Base-by-base conservation (phyloP, 1,284 basidiomycete species). In the Mycosarcoma maydis region DNA sequence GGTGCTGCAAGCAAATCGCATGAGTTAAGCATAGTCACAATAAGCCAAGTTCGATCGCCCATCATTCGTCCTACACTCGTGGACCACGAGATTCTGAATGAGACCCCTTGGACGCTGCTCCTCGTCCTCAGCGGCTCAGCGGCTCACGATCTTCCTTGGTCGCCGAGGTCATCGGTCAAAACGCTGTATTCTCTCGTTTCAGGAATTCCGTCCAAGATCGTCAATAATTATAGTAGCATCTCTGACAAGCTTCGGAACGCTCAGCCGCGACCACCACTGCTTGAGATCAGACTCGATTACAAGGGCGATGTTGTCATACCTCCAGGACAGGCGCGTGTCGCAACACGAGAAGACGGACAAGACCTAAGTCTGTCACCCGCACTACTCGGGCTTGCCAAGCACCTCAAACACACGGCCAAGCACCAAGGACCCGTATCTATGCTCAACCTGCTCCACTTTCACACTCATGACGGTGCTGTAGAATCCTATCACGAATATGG, bases 361-460 rank as follows among this genome's bases (percentile, higher is more conserved):
- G 54, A 74, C 23, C 49, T 74, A 0, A 57, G 57, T 33, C 50
- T 74, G 3, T 67, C 58, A 9, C 52, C 59, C 16, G 58, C 56
- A 1, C 57, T 74, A 3, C 57, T 72, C 9, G 26, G 29, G 5
- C 39, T 74, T 6, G 68, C 62, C 4, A 52, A 53, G n/a, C 41
- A 37, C 13, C 40, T 74, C 19, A 64, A 64, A 16, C 41, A 45
- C 27, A 24, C 39, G 7, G 55, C 43, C 7, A 29, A 47, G 4
- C 41, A 60, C 37, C 29, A 58, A 13, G 56, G 59, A 1, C 51
- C 68, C 6, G 67, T 74, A 6, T 62, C 58, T 3, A 74, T 74
- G 72, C 58, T 74, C 45, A 74, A 74, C 41, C 39, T 74, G 32
- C 49, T 74, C 3, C 62, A 67, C 20, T 74, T 74, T 43, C 48